These are phyloP conservation scores for Cardiospermum halicacabum DNA, from an alignment of 345 rosid species.

Conservation along the genomic window DNA sequence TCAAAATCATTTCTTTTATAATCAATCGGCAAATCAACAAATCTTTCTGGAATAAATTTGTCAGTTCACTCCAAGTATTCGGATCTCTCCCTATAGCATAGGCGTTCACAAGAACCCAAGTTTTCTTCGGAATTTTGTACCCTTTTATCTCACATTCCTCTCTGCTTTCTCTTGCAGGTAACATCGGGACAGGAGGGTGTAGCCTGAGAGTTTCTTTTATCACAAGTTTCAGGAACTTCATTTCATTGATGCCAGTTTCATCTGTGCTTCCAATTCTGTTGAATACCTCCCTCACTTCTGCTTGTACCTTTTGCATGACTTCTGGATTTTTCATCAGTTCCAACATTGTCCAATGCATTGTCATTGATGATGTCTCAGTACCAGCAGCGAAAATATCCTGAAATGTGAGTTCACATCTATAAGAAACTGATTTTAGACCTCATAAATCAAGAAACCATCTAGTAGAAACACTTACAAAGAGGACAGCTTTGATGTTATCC, in stretches of 20 bases:
- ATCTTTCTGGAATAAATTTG: slow-evolving; percentile 26
- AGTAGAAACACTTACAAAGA: no score
- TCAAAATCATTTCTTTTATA: no score
- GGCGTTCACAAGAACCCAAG: slow-evolving; percentile 23
- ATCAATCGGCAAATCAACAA: slow-evolving; percentile 10
- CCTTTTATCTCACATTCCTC: slow-evolving; percentile 19
- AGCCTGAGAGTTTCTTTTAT: slow-evolving; percentile 29
- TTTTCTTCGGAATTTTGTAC: slow-evolving; percentile 20
- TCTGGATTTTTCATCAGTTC: slow-evolving; percentile 25
- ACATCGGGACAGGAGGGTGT: slow-evolving; percentile 23
- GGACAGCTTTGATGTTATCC: no score
- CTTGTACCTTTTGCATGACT: slow-evolving; percentile 17
- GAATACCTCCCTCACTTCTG: slow-evolving; percentile 22
- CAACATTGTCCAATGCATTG: slow-evolving; percentile 25
- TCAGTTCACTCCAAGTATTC: slow-evolving; percentile 29
- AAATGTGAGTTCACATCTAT: no score
- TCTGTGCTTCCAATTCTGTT: slow-evolving; percentile 15
- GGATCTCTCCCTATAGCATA: slow-evolving; percentile 36
- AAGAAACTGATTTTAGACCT: no score
- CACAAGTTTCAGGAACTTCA: slow-evolving; percentile 17
- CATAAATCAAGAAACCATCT: no score
- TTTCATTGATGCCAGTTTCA: slow-evolving; percentile 16
- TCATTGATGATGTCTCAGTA: slow-evolving; percentile 27
- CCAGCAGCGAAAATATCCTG: slow-evolving; percentile 24
- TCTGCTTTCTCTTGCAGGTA: slow-evolving; percentile 24